These are phyloP conservation scores for Cutaneotrichosporon dermatis DNA, from an alignment of 1,284 basidiomycete species.

Conservation along the genomic window DNA sequence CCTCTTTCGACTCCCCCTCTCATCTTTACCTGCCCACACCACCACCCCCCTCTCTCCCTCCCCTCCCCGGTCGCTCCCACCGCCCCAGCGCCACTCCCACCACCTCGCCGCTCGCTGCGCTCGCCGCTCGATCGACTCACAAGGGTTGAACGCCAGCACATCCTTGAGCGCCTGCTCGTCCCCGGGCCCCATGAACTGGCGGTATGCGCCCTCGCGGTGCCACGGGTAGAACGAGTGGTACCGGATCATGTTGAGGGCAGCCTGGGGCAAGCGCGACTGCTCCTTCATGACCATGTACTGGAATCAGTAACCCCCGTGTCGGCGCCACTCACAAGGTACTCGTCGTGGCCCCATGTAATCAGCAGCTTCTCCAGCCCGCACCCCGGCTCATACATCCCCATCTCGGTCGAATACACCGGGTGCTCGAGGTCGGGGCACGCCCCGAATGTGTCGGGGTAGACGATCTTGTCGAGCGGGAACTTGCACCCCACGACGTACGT, in stretches of 20 bases:
- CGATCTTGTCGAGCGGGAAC: conserved; percentile 62
- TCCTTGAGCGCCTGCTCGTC: conserved; percentile 41
- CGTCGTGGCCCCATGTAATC: conserved; percentile 84
- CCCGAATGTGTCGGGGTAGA: conserved; percentile 72
- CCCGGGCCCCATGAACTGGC: conserved; percentile 62
- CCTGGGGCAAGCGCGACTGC: conserved; percentile 60
- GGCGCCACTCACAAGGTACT: conserved; percentile 39
- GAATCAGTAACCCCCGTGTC: neutral
- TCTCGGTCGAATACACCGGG: conserved; percentile 65
- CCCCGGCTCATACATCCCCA: conserved; percentile 71
- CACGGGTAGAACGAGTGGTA: conserved; percentile 96
- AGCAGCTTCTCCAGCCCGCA: conserved; percentile 87
- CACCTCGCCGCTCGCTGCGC: no score
- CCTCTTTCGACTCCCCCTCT: no score
- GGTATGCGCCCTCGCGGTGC: conserved; percentile 79
- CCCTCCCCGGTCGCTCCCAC: no score
- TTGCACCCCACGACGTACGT: conserved; percentile 79
- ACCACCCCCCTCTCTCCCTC: no score
- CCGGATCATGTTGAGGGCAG: conserved; percentile 83
- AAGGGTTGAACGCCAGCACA: conserved; percentile 44
- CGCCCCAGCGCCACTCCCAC: no score
- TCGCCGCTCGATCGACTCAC: neutral
- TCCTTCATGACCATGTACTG: conserved; percentile 25
- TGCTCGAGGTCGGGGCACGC: conserved; percentile 69
- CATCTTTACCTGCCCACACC: no score